phyloP scores from a whole-genome alignment of 805 yeast species.

The Monosporozyma aerobia region DNA sequence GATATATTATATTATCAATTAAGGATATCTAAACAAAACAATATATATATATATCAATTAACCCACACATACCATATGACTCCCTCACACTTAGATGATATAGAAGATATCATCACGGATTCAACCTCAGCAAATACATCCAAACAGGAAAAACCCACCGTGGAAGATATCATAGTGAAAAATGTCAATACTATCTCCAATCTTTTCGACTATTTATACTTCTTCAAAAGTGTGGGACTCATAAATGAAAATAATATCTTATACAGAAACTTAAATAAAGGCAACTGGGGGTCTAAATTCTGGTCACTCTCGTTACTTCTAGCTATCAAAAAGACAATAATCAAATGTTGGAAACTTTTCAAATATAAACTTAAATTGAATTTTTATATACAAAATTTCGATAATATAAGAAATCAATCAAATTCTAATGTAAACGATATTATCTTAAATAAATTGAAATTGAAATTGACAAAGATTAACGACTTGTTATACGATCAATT shows the following conservation, averaged over 20 bases:
- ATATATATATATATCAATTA: too few species aligned
- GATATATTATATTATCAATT: too few species aligned
- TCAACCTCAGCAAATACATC: background rate
- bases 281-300: slow-evolving; percentile 22
- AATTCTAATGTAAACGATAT: slow-evolving; percentile 11
- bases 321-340: slow-evolving; percentile 14
- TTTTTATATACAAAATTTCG: background rate
- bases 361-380: background rate
- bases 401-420: background rate
- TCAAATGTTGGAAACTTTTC: background rate
- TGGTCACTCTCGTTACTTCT: slow-evolving; percentile 24
- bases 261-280: slow-evolving; percentile 19
- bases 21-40: too few species aligned
- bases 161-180: slow-evolving; percentile 15
- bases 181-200: slow-evolving; percentile 19
- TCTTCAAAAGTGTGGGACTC: slow-evolving; percentile 22
- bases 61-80: background rate
- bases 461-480: slow-evolving; percentile 8
- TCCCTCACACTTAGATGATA: background rate
- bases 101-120: background rate
- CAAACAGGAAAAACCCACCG: background rate
- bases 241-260: slow-evolving; percentile 19
- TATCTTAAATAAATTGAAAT: slow-evolving; percentile 13
- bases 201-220: slow-evolving; percentile 22
- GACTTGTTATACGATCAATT: slow-evolving; percentile 9